phyloP scores from a whole-genome alignment of 139 green algal species.

The Coccomyxa sp. region DNA sequence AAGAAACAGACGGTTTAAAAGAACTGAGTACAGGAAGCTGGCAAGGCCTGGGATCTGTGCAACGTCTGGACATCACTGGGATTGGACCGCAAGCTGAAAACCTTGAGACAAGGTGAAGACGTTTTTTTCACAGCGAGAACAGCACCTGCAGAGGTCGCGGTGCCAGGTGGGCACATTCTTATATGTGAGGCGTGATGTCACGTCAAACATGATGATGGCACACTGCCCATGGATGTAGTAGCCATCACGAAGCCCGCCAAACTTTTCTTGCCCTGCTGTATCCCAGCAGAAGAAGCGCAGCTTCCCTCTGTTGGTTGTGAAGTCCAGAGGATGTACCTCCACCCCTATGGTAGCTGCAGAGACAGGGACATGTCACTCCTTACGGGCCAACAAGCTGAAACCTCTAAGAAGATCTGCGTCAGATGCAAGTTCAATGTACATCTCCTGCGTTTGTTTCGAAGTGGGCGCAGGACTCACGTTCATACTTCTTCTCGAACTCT shows the following conservation, averaged over 20 bases:
- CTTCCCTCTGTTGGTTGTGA: conserved; percentile 96
- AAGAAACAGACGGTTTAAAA: too few species aligned
- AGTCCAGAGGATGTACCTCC: conserved; percentile 98
- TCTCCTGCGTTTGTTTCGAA: not conserved
- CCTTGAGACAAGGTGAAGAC: too few species aligned
- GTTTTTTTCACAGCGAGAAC: not conserved
- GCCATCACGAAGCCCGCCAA: conserved; percentile 96
- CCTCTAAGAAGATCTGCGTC: not conserved
- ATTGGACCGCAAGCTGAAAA: too few species aligned
- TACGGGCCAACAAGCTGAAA: too few species aligned
- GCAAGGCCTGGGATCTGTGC: too few species aligned
- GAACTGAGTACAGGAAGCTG: too few species aligned
- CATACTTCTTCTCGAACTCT: conserved; percentile 99
- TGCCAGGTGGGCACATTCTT: conserved; percentile 99
- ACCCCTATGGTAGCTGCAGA: conserved; percentile 96
- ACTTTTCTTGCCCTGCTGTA: conserved; percentile 98
- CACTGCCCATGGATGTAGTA: conserved; percentile 99
- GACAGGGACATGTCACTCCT: too few species aligned
- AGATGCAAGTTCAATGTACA: not conserved
- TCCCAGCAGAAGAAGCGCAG: conserved; percentile 99
- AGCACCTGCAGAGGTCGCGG: conserved; percentile 88
- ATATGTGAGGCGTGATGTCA: conserved; percentile 98
- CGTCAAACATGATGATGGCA: conserved; percentile 99
- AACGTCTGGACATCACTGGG: too few species aligned
- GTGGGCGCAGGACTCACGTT: conserved; percentile 59